Conservation (phyloP, 257 asterid genomes). For the Lavandula angustifolia region DNA sequence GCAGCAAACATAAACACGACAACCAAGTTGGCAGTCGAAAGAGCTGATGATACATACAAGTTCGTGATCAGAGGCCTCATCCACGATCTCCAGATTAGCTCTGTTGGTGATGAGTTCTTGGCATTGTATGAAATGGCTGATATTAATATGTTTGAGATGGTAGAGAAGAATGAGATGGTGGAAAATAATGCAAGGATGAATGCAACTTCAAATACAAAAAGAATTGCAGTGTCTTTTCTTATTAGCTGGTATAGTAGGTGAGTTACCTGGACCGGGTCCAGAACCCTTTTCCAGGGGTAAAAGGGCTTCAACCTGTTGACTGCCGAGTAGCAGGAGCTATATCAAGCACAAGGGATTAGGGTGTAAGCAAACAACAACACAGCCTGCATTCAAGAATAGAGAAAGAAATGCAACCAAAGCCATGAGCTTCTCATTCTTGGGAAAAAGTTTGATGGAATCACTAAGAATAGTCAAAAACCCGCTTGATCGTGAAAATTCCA, state of each 20-base stretch:
- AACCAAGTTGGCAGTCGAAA: conserved; percentile 34
- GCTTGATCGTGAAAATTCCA: conserved; percentile 26
- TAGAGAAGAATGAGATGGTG: conserved; percentile 37
- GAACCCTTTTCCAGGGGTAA: background rate
- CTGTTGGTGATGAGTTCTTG: conserved; percentile 31
- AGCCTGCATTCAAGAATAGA: conserved; percentile 19
- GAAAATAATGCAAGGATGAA: conserved; percentile 27
- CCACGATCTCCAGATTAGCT: conserved; percentile 36
- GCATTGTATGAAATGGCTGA: conserved; percentile 37
- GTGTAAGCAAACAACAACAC: conserved; percentile 26
- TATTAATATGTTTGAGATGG: conserved; percentile 36
- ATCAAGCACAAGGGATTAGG: conserved; percentile 20
- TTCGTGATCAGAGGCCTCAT: conserved; percentile 43
- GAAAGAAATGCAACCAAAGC: conserved; percentile 27
- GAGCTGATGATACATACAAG: conserved; percentile 37
- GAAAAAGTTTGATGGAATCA: conserved; percentile 39
- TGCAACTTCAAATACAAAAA: conserved; percentile 28
- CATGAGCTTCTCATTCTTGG: conserved; percentile 47
- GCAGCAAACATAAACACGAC: background rate
- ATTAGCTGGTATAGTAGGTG: conserved; percentile 25
- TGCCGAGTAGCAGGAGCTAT: background rate
- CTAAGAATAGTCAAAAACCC: conserved; percentile 34
- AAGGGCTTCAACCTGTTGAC: background rate
- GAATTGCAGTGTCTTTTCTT: conserved; percentile 22
- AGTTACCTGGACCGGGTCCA: background rate